phyloP scores from a whole-genome alignment of 179 eudicot genomes.

The Actinidia polygama region DNA sequence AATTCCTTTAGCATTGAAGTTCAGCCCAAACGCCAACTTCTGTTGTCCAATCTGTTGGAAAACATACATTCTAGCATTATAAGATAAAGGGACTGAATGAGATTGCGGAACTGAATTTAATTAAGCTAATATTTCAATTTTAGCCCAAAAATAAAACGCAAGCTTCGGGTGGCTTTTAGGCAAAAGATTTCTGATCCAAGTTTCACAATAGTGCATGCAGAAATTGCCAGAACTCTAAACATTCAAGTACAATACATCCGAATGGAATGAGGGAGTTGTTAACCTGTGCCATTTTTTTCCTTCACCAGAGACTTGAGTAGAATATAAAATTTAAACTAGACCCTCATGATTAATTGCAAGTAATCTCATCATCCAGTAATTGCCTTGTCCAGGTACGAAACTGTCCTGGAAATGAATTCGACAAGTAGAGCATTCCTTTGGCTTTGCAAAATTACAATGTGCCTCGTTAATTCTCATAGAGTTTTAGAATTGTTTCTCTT shows the following conservation, averaged over 20 bases:
- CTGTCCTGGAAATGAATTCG: not conserved
- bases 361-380: not conserved
- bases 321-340: too few species aligned
- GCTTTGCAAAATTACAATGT: not conserved
- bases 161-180: not conserved
- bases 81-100: not conserved
- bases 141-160: not conserved
- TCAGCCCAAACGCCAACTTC: slow-evolving; percentile 66
- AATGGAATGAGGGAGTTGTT: not conserved
- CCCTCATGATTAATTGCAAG: not conserved
- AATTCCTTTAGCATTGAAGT: slow-evolving; percentile 72
- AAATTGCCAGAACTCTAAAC: not conserved
- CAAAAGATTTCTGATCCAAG: not conserved
- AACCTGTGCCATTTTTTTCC: not conserved
- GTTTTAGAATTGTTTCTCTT: not conserved
- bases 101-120: not conserved
- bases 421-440: not conserved
- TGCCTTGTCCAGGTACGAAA: not conserved
- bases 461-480: not conserved
- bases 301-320: too few species aligned
- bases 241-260: not conserved
- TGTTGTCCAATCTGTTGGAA: slow-evolving; percentile 69
- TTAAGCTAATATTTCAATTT: not conserved
- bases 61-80: too few species aligned
- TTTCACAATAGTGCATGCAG: not conserved